phyloP scores from a whole-genome alignment of 768 basidiomycete genomes.

The Tephrocybe sp. region DNA sequence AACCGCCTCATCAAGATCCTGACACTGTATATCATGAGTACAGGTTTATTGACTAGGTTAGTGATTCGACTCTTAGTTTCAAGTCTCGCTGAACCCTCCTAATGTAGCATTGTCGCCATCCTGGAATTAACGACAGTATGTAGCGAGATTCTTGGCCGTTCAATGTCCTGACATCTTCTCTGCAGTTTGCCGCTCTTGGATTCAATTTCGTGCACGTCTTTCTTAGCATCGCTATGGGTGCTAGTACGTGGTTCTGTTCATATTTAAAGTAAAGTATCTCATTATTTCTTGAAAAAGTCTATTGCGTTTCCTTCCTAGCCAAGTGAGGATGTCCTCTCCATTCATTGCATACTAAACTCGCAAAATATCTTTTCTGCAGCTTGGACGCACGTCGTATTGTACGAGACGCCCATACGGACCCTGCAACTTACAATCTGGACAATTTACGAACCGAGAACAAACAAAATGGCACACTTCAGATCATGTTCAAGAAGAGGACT shows the following conservation, averaged over 20 bases:
- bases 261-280: neutral
- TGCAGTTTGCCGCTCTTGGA: neutral
- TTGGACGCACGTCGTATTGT: conserved; percentile 4
- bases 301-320: conserved; percentile 1
- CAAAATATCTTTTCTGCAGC: neutral
- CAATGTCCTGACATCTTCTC: neutral
- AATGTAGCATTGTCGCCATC: neutral
- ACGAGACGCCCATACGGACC: neutral
- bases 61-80: neutral
- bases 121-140: neutral
- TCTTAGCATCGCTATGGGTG: neutral
- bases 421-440: neutral
- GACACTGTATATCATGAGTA: conserved; percentile 7
- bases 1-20: conserved; percentile 2
- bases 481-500: no score
- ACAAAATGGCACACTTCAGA: no score
- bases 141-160: neutral
- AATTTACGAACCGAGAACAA: neutral
- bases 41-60: conserved; percentile 3
- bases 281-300: neutral
- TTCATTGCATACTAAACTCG: neutral
- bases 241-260: neutral
- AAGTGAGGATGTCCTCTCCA: neutral
- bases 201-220: conserved; percentile 1
- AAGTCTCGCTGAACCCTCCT: neutral